Evolutionary conservation across 495 filamentous ascomycete genomes (phyloP), one percentile per base, ranked within the genome.

Genomic region (Staphylotrichum tortipilum): DNA sequence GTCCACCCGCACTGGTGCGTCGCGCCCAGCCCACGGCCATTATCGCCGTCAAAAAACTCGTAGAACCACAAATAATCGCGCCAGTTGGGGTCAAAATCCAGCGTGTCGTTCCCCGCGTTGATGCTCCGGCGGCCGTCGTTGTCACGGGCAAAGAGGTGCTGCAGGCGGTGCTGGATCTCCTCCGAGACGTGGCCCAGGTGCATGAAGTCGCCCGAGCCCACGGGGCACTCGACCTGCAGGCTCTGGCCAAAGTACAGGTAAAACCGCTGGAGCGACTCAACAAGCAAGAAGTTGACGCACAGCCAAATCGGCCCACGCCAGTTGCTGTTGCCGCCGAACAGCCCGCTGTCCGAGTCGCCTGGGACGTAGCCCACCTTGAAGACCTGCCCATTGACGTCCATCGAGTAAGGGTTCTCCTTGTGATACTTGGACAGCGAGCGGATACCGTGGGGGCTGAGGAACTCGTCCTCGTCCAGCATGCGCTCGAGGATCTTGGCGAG

Each of bases 1-100:
- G 91, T 95, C 92, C 92, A 97, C 5, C 91, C 91, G 52, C 88
- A 94, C 64, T 97, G 91, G 67, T 97, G 92, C 39, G 86, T 92
- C 19, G 91, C 88, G 45, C 91, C 91, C 7, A 96, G 73, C 6
- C 92, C 91, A 44, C 88, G 82, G 14, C 92, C 91, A 22, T 73
- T 83, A 61, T 97, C 92, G 23, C 87, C 91, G 57, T 97, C 90
- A 59, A 97, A 97, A 72, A 94, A 97, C 65, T 97, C 91, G 60
- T 94, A 84, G 76, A 94, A 97, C 84, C 88, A 95, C 51, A 96
- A 68, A 58, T 94, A 79, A 61, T 96, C 89, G 62, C 80, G 88
- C 91, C 91, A 96, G 67, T 95, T 72, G 19, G 86, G 80, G 64
- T 97, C 87, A 54, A 83, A 92, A 68, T 97, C 88, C 28, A 97